Evolutionary conservation across 441 rosid species (phyloP).

Genomic region (Viola pubescens): DNA sequence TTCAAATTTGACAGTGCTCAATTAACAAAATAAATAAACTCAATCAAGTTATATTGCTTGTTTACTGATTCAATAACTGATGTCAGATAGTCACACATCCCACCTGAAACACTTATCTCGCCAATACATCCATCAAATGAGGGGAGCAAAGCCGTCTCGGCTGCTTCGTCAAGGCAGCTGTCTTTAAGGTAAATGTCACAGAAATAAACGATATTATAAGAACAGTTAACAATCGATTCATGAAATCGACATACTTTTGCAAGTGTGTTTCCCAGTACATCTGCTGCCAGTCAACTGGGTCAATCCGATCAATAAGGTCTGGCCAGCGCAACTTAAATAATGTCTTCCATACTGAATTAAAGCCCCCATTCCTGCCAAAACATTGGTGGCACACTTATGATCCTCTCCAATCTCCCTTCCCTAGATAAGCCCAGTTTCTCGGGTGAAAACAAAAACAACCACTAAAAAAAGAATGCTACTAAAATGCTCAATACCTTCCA

Average conservation of each 20-base stretch:
- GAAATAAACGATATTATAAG: background rate
- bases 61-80: no score
- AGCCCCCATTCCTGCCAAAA: slow-evolving; percentile 37
- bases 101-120: slow-evolving; percentile 53
- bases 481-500: slow-evolving; percentile 33
- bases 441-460: background rate
- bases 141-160: slow-evolving; percentile 56
- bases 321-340: slow-evolving; percentile 71
- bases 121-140: slow-evolving; percentile 50
- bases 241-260: slow-evolving; percentile 40
- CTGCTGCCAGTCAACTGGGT: slow-evolving; percentile 56
- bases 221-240: slow-evolving; percentile 9
- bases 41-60: no score
- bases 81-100: slow-evolving; percentile 8
- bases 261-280: slow-evolving; percentile 78
- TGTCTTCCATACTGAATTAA: slow-evolving; percentile 48
- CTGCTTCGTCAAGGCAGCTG: slow-evolving; percentile 92
- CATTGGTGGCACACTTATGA: slow-evolving; percentile 5
- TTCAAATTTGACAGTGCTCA: no score
- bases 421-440: background rate
- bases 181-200: slow-evolving; percentile 24
- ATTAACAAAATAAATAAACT: no score
- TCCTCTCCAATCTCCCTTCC: background rate
- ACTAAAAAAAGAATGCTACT: background rate
- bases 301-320: slow-evolving; percentile 17